Evolutionary conservation across 1,284 basidiomycete species (phyloP).

Genomic region (Boletus mariae): DNA sequence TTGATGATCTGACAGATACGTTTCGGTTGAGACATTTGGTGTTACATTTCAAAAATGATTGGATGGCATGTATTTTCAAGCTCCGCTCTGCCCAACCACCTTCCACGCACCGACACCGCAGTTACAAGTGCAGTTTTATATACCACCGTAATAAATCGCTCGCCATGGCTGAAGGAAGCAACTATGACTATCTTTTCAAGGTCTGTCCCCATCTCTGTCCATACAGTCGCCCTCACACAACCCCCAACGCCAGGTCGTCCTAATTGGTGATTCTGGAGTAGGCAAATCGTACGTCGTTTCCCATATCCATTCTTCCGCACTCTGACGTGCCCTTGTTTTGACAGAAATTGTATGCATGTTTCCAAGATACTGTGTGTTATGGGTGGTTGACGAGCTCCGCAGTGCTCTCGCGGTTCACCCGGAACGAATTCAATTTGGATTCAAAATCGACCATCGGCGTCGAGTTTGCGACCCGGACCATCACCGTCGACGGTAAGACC

Average conservation of each 20-base stretch:
- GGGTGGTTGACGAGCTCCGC: background rate
- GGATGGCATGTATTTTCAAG: too few relatives aligned
- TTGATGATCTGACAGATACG: constrained; percentile 75
- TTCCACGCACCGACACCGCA: too few relatives aligned
- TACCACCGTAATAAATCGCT: constrained; percentile 8
- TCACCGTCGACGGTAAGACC: constrained; percentile 93
- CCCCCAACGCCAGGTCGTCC: constrained; percentile 66
- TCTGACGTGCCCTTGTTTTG: background rate
- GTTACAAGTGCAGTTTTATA: too few relatives aligned
- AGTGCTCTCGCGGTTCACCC: constrained; percentile 95
- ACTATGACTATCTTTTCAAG: constrained; percentile 97
- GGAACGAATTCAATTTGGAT: constrained; percentile 99
- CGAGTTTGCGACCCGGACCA: constrained; percentile 96
- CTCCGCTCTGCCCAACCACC: too few relatives aligned
- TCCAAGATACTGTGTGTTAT: background rate
- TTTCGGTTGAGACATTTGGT: constrained; percentile 37
- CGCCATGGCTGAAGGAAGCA: constrained; percentile 81
- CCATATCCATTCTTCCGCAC: background rate
- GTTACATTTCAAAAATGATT: too few relatives aligned
- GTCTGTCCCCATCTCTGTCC: constrained; percentile 39
- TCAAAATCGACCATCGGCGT: constrained; percentile 99
- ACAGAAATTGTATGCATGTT: constrained; percentile 20
- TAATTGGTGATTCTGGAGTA: constrained; percentile 98
- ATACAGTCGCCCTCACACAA: background rate
- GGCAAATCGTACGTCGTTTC: constrained; percentile 81